phyloP scores from a whole-genome alignment of 441 rosid genomes.

The Daphne laureola region DNA sequence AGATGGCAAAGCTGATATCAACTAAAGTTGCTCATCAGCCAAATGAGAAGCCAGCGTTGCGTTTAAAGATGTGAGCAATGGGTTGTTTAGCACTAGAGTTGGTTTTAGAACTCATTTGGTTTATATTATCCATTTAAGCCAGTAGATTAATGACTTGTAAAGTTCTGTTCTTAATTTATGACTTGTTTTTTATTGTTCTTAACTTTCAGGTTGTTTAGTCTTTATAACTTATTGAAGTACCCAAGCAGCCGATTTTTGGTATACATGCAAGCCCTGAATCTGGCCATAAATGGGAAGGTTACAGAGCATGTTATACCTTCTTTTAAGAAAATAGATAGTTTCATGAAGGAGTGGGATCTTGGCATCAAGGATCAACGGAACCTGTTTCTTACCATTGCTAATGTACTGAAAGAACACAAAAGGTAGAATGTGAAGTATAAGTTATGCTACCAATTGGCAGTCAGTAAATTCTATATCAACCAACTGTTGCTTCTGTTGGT shows the following conservation, averaged over 20 bases:
- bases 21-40: constrained; percentile 78
- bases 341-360: constrained; percentile 95
- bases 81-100: not conserved
- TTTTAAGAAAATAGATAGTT: constrained; percentile 65
- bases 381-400: constrained; percentile 70
- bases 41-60: constrained; percentile 77
- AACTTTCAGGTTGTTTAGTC: constrained; percentile 82
- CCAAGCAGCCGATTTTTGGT: constrained; percentile 69
- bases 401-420: constrained; percentile 68
- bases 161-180: not conserved
- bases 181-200: constrained; percentile 15
- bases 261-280: constrained; percentile 68
- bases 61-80: constrained; percentile 72
- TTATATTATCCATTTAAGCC: too few species aligned
- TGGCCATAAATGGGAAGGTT: constrained; percentile 79
- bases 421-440: constrained; percentile 33
- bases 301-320: constrained; percentile 65
- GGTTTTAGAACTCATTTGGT: too few species aligned
- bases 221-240: constrained; percentile 75
- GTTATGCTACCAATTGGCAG: not conserved
- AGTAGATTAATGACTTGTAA: not conserved
- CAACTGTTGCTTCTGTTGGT: constrained; percentile 10
- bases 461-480: not conserved
- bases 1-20: constrained; percentile 67
- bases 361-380: constrained; percentile 71